Percentiles rank a stretch among this genome's conserved stretches.
Evolutionary conservation across 768 basidiomycete genomes (phyloP).

Genomic region (Xerocomus potaroensis): DNA sequence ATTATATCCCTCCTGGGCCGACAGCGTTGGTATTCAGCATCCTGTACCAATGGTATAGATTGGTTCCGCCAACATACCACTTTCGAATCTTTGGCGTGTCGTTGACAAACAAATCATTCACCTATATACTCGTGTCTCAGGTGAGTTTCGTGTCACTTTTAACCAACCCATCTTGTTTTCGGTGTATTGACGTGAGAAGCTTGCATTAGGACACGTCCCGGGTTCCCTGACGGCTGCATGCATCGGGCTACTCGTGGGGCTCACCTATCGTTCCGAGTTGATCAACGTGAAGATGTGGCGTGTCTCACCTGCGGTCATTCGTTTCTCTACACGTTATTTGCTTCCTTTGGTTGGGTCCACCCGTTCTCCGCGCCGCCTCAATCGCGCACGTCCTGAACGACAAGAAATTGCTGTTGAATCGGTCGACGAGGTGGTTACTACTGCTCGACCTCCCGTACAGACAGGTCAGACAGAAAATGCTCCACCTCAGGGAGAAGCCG

Average conservation of each 20-base stretch:
- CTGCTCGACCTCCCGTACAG: constrained; percentile 41
- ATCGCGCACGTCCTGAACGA: constrained; percentile 68
- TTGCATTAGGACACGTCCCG: constrained; percentile 64
- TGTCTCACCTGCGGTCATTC: constrained; percentile 54
- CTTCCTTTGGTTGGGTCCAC: constrained; percentile 65
- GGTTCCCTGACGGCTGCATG: constrained; percentile 57
- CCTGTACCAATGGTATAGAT: constrained; percentile 76
- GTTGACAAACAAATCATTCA: constrained; percentile 72
- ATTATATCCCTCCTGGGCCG: constrained; percentile 73
- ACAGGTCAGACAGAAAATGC: constrained; percentile 20
- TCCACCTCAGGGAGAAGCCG: constrained; percentile 22
- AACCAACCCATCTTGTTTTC: background rate
- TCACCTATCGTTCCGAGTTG: constrained; percentile 80
- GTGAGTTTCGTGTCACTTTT: constrained; percentile 36
- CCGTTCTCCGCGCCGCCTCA: constrained; percentile 59
- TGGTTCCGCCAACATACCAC: constrained; percentile 72
- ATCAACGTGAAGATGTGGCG: constrained; percentile 78
- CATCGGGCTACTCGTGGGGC: constrained; percentile 66
- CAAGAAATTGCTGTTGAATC: constrained; percentile 15
- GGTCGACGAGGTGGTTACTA: constrained; percentile 60
- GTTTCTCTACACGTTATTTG: constrained; percentile 54
- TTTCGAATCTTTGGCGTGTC: constrained; percentile 73
- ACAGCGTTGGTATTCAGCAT: constrained; percentile 73
- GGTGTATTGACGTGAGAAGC: constrained; percentile 37
- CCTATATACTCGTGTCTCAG: constrained; percentile 68